Conservation (phyloP, 345 rosid species). For the Isatis tinctoria region DNA sequence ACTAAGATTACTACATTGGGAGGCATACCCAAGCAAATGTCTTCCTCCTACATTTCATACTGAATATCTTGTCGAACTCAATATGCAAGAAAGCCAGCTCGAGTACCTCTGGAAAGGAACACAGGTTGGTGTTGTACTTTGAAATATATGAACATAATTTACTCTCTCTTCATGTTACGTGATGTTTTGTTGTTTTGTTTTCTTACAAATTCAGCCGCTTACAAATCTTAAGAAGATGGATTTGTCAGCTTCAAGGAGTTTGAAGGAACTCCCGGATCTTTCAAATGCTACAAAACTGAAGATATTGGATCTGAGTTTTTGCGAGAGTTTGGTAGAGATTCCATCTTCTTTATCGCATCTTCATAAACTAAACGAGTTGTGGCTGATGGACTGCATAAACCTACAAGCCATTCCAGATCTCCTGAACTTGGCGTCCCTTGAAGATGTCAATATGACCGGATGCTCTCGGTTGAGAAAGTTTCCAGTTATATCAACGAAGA, state of each 20-base stretch:
- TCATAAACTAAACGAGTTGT: neutral
- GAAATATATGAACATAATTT: neutral
- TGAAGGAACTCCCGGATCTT: constrained; percentile 25
- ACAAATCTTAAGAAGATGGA: constrained; percentile 16
- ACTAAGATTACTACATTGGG: constrained; percentile 23
- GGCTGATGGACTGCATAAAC: neutral
- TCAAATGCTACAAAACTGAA: constrained; percentile 23
- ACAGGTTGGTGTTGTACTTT: constrained; percentile 20
- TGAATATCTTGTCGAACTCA: constrained; percentile 15
- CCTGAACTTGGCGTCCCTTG: neutral
- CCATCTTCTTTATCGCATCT: neutral
- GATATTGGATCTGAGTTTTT: neutral
- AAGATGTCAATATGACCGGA: neutral
- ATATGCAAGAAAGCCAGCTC: neutral
- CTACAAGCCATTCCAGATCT: neutral
- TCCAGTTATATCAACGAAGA: neutral
- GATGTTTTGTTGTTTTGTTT: neutral
- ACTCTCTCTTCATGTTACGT: neutral
- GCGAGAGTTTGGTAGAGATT: constrained; percentile 21
- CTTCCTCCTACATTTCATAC: constrained; percentile 18
- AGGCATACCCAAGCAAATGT: constrained; percentile 15
- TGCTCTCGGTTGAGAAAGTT: constrained; percentile 16
- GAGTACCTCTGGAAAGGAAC: constrained; percentile 26
- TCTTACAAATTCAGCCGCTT: constrained; percentile 17
- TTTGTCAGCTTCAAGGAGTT: neutral